Base-by-base conservation (phyloP, 192 early-diverging fungal genomes). In the Lunasporangiospora selenospora region DNA sequence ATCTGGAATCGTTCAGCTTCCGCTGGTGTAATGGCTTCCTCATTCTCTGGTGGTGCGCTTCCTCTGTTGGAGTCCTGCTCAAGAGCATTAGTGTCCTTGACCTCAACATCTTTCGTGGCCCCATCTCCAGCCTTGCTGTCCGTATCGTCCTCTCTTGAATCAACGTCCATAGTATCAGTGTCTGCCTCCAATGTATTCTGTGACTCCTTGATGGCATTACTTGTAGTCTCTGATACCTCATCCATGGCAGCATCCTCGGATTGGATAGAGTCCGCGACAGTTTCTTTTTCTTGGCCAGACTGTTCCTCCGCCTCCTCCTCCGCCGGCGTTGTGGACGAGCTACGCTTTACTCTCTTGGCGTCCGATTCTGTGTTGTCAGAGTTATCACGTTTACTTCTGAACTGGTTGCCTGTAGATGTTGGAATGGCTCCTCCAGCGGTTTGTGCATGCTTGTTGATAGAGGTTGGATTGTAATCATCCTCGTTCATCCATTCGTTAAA, bases 401-500 rank as follows among this genome's bases (percentile, higher is more conserved):
- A 73, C 2, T 61, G 69, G 12, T 73, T 44, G 21, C 69, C 57
- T 3, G 53, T 50, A 18, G 32, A 40, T 4, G 41, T 21, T 3
- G 60, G 39, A 0, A 34, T 41, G 0, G n/a, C 53, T 5, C 26
- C 16, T 21, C 58, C 39, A 33, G 63, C 21, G 3, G 45, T 47
- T 13, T 40, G n/a, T 21, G 42, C 51, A 29, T 65, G 16, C 13
- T 33, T n/a, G 16, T 57, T 52, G 31, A 2, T 21, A 2, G 11
- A 15, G 37, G 30, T 40, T 10, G 33, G 21, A 3, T 91, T 90
- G 62, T 94, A 95, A 65, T 95, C 93, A 57, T 93, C 90, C 53
- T 92, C 92, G 59, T 88, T 92, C 78, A 87, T 86, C 88, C 91
- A 89, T 63, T 95, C 92, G 67, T 88, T 87, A 58, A 84, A 91